These are phyloP conservation scores for Solanum ossicruentum DNA, from an alignment of 257 asterid genomes.

Conservation along the genomic window DNA sequence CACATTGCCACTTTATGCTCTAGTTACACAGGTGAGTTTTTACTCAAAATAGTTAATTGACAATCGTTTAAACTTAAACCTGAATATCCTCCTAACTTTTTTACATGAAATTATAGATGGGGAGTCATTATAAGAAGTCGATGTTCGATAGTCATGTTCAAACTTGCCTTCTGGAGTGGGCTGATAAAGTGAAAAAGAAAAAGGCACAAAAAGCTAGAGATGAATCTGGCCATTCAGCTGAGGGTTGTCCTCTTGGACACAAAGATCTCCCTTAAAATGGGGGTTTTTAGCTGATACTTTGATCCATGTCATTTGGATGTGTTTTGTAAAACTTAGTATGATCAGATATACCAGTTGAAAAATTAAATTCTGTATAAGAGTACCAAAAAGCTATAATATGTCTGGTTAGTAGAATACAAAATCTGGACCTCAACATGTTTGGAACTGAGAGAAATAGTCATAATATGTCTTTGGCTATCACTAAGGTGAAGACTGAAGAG, in stretches of 20 bases:
- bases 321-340: neutral
- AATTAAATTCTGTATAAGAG: neutral
- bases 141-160: conserved; percentile 82
- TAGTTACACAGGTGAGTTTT: conserved; percentile 76
- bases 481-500: neutral
- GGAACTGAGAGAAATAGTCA: neutral
- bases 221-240: conserved; percentile 25
- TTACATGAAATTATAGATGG: conserved; percentile 47
- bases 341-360: neutral
- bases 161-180: conserved; percentile 89
- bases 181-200: conserved; percentile 53
- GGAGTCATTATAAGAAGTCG: conserved; percentile 79
- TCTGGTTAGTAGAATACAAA: neutral
- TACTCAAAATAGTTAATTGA: neutral
- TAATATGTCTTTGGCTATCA: neutral
- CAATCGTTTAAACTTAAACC: neutral
- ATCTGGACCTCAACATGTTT: neutral
- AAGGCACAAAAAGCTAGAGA: conserved; percentile 28
- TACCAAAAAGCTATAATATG: neutral
- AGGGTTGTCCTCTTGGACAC: conserved; percentile 13
- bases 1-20: conserved; percentile 78
- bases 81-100: neutral
- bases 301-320: neutral
- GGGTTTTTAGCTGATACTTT: neutral
- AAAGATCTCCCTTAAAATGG: conserved; percentile 9